Conservation (phyloP, 805 yeast species). For the Yarrowia porcina region DNA sequence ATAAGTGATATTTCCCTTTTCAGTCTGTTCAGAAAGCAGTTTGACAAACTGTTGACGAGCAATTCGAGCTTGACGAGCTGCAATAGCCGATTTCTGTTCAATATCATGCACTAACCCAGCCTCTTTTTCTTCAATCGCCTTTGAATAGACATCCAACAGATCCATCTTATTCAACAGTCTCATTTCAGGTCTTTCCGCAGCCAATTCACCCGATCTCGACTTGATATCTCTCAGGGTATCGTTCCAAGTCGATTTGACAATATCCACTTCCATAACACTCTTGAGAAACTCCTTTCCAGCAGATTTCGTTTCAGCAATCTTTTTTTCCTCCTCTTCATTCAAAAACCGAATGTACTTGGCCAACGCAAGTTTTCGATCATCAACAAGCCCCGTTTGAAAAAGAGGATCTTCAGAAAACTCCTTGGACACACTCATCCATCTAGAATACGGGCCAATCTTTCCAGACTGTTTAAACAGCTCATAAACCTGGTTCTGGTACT, state of each 20-base stretch:
- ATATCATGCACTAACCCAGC: constrained; percentile 34
- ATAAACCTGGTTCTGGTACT: constrained; percentile 54
- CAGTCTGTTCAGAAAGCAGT: constrained; percentile 43
- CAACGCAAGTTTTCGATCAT: constrained; percentile 53
- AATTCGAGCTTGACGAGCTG: constrained; percentile 48
- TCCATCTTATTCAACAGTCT: constrained; percentile 53
- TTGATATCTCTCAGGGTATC: constrained; percentile 32
- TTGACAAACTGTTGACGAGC: constrained; percentile 59
- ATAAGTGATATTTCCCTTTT: constrained; percentile 43
- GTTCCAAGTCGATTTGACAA: constrained; percentile 42
- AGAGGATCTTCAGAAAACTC: constrained; percentile 62
- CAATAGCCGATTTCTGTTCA: neutral
- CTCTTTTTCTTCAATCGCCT: constrained; percentile 39
- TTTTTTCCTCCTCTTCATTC: constrained; percentile 34
- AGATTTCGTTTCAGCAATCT: constrained; percentile 32
- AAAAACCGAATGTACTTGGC: constrained; percentile 26
- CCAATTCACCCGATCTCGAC: constrained; percentile 28
- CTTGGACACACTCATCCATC: constrained; percentile 61
- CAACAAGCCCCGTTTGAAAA: constrained; percentile 56
- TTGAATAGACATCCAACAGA: constrained; percentile 52
- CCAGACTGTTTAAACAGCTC: constrained; percentile 43
- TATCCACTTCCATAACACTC: constrained; percentile 27
- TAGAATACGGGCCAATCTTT: constrained; percentile 50
- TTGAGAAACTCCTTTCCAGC: constrained; percentile 27
- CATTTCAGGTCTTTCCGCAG: constrained; percentile 37